Conservation (phyloP, 805 yeast species). For the Cyberlindnera subsufficiens region DNA sequence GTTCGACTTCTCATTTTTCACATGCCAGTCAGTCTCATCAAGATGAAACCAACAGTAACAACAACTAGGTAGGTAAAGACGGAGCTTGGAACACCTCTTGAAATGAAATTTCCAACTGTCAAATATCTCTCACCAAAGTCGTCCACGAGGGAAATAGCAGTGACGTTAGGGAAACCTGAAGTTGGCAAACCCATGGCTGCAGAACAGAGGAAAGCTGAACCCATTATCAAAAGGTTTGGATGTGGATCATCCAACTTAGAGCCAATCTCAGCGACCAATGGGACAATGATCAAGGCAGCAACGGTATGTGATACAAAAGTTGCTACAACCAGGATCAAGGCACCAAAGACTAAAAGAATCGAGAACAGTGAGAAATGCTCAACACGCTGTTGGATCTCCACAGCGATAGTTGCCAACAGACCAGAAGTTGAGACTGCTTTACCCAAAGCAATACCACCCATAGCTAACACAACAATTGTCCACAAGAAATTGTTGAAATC, state of each 20-base stretch:
- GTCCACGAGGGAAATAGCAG: conserved; percentile 92
- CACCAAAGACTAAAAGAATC: conserved; percentile 73
- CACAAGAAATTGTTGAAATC: conserved; percentile 95
- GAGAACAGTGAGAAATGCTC: conserved; percentile 64
- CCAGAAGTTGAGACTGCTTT: conserved; percentile 94
- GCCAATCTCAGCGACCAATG: conserved; percentile 89
- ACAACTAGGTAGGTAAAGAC: conserved; percentile 66
- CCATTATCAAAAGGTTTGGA: conserved; percentile 73
- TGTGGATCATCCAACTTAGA: conserved; percentile 66
- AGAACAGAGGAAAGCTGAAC: conserved; percentile 67
- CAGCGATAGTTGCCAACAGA: conserved; percentile 71
- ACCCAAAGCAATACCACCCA: conserved; percentile 97
- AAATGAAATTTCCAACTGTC: conserved; percentile 80
- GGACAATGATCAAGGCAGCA: conserved; percentile 89
- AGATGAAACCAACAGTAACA: conserved; percentile 71
- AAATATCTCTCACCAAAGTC: conserved; percentile 88
- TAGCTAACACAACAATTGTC: conserved; percentile 92
- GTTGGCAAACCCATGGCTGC: conserved; percentile 98
- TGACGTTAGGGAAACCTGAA: conserved; percentile 95
- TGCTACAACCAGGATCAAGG: conserved; percentile 76
- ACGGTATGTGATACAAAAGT: conserved; percentile 97
- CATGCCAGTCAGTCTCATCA: conserved; percentile 52
- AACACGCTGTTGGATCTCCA: conserved; percentile 58
- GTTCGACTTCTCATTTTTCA: neutral
- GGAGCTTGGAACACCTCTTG: conserved; percentile 87